Evolutionary conservation across 140 eudicot genomes (phyloP).

Genomic region (Artemisia princeps): DNA sequence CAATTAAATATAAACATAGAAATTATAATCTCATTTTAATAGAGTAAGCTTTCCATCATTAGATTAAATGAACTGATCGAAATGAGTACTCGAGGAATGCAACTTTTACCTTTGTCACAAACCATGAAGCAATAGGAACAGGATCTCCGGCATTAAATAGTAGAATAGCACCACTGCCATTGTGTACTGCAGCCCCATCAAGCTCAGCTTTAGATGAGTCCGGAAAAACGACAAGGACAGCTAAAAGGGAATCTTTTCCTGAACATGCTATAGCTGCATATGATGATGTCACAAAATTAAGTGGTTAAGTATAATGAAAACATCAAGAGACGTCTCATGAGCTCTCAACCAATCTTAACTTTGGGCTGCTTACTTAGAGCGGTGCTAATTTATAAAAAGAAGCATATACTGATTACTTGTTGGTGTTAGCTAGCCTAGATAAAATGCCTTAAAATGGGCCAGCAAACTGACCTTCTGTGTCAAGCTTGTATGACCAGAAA

Average conservation of each 20-base stretch:
- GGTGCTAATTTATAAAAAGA: no score
- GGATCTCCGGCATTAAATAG: constrained; percentile 53
- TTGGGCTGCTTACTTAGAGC: no score
- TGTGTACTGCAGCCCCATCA: constrained; percentile 18
- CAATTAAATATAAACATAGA: not conserved
- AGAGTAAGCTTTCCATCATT: not conserved
- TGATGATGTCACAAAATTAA: constrained; percentile 1
- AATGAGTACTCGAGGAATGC: not conserved
- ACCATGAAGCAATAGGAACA: constrained; percentile 71
- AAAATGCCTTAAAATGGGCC: not conserved
- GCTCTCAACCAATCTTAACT: no score
- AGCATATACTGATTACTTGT: not conserved
- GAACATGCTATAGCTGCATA: constrained; percentile 73
- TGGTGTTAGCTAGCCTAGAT: not conserved
- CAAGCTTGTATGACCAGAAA: constrained; percentile 70
- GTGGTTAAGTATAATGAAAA: not conserved
- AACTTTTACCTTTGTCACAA: constrained; percentile 58
- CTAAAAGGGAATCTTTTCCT: constrained; percentile 40
- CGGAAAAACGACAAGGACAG: constrained; percentile 33
- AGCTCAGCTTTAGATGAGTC: constrained; percentile 25
- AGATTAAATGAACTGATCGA: not conserved
- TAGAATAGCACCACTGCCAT: constrained; percentile 44
- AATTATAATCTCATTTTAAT: not conserved
- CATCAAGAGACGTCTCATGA: no score
- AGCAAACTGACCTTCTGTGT: constrained; percentile 49